These are phyloP conservation scores for Clarireedia paspali DNA, from an alignment of 2,329 filamentous ascomycete species.

Conservation along the genomic window DNA sequence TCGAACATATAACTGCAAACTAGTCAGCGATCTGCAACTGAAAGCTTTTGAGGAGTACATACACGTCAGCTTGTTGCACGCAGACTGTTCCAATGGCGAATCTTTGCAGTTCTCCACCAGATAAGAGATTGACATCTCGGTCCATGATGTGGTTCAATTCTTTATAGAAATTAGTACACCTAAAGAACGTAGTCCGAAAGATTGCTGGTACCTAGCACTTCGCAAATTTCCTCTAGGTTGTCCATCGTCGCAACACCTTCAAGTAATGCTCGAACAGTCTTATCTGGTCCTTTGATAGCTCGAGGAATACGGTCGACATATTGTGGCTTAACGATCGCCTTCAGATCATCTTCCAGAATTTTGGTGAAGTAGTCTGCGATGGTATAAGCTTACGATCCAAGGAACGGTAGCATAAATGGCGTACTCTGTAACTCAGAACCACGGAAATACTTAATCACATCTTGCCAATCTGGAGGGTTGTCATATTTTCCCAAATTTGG, in stretches of 20 bases:
- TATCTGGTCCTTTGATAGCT: slow-evolving; percentile 75
- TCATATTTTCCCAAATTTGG: slow-evolving; percentile 93
- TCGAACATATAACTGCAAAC: slow-evolving; percentile 85
- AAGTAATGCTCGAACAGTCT: slow-evolving; percentile 72
- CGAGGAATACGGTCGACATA: slow-evolving; percentile 95
- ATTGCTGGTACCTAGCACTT: slow-evolving; percentile 57
- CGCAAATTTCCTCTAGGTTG: slow-evolving; percentile 74
- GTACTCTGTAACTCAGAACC: slow-evolving; percentile 94
- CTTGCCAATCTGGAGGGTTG: slow-evolving; percentile 98
- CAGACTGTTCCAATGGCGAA: slow-evolving; percentile 96
- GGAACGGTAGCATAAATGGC: slow-evolving; percentile 27
- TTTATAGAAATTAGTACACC: slow-evolving; percentile 24
- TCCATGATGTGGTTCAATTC: slow-evolving; percentile 86
- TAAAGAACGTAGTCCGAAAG: neutral
- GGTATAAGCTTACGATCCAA: slow-evolving; percentile 14
- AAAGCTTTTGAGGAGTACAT: slow-evolving; percentile 27
- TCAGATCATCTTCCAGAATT: slow-evolving; percentile 90
- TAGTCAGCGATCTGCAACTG: neutral
- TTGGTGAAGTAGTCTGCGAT: slow-evolving; percentile 91
- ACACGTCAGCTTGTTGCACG: slow-evolving; percentile 90
- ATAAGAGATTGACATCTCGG: slow-evolving; percentile 82
- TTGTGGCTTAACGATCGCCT: slow-evolving; percentile 97
- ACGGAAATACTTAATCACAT: slow-evolving; percentile 96
- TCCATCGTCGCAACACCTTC: slow-evolving; percentile 67
- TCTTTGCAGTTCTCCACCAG: slow-evolving; percentile 95